Base-by-base conservation (phyloP, 192 early-diverging fungal genomes). In the Backusella luteola region DNA sequence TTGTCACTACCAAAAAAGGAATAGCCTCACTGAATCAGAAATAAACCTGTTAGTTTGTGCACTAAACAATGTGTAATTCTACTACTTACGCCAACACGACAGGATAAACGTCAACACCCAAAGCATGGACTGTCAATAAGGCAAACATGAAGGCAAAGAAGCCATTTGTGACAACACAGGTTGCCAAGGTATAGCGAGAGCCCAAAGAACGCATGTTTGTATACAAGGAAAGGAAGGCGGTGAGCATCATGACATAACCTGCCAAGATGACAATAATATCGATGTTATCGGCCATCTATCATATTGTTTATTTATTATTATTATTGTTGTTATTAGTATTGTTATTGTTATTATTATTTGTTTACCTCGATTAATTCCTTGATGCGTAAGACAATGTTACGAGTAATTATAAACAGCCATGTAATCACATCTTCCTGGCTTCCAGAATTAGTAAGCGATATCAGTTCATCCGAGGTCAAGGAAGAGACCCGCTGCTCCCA, bases 1-100 rank as follows among this genome's bases (percentile, higher is more conserved):
- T 91, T 34, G 93, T 95, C 66, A 96, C 92, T 38, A 94, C 91
- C 59, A 97, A 89, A 84, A 97, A 96, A 6, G 96, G 96, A 77
- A 96, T 87, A 9, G 95, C 94, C 83, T 98, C 95, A 69, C 90
- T 85, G 67, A 6, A 69, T 70, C 6, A 7, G 0, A 73, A 38
- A 26, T 19, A 32, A 69, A 41, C n/a, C 3, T 41, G 36, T 39
- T 23, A 17, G 19, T 69, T 15, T n/a, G 9, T 34, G 7, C n/a
- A 75, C 34, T 41, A 23, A 74, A 19, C 1, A 19, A 1, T 44
- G n/a, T 34, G 21, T 69, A 39, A 6, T 15, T 67, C 71, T 75
- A 29, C n/a, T 11, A 73, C 71, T 75, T 74, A 79, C 78, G 80
- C 88, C 73, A 93, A 88, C 23, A 93, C 87, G 29, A 92, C 89